Evolutionary conservation across 106 monocot genomes (phyloP), one percentile per base, ranked within the genome.

Genomic region (Dioscorea dumetorum): DNA sequence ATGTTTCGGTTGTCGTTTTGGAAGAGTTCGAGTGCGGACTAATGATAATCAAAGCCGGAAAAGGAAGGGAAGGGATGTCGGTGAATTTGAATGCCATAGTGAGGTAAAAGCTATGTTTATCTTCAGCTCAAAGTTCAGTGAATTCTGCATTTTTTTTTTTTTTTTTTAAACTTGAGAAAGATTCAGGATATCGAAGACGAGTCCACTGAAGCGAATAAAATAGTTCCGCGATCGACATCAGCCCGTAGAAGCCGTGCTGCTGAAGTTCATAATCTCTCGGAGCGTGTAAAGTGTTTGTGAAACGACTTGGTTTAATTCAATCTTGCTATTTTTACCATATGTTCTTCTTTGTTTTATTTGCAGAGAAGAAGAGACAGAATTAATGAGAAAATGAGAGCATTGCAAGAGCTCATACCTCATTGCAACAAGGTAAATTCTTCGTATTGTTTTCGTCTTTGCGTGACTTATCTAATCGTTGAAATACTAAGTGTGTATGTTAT

Each of bases 361-460:
- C 21, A 95, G 94, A 88, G 85, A 76, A 83, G 94, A 86, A 95
- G 94, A 64, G 91, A 95, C 22, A 81, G 91, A 57, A 95, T 95
- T 60, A 95, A 95, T 41, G 91, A 95, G 72, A 95, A 91, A 70
- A 95, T 95, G 94, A 91, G 67, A 63, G 94, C 94, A 74, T 73
- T 95, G 67, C 94, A 95, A 75, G 94, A 91, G 61, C 85, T 95
- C 66, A 95, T 95, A 66, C 94, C 94, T 73, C 85, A 91, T 72
- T 90, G 90, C 71, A 85, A 90, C 82, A 94, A 94, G 82, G 94
- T 94, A 70, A 28, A 28, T 28, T 28, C 28, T 28, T 28, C 28
- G 28, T 28, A 28, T 28, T 28, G 3, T 28, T 28, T 28, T 28
- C 3, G 3, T 28, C 28, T 28, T 28, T 3, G n/a, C n/a, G n/a